Percentiles rank a stretch among this genome's conserved stretches.
phyloP scores from a whole-genome alignment of 495 filamentous ascomycete genomes.

The Baudoinia panamericana region DNA sequence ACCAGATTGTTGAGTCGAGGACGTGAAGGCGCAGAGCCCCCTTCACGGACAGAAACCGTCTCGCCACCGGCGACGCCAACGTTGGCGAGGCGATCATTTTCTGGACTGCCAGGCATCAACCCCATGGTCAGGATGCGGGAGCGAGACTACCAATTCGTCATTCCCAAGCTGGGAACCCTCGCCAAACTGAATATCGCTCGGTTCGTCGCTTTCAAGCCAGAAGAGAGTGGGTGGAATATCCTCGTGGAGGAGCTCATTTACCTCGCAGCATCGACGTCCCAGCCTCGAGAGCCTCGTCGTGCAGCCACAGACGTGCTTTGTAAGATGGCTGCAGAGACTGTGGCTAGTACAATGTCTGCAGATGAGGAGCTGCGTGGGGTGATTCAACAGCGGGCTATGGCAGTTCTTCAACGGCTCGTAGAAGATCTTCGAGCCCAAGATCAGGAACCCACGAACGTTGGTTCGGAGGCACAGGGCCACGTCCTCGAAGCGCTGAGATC shows the following conservation, averaged over 20 bases:
- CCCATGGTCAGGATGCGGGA: constrained; percentile 31
- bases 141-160: constrained; percentile 60
- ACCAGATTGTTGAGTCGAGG: constrained; percentile 39
- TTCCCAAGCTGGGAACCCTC: constrained; percentile 70
- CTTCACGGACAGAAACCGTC: neutral
- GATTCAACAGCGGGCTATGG: constrained; percentile 58
- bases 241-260: constrained; percentile 57
- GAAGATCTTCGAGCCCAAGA: constrained; percentile 38
- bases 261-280: constrained; percentile 53
- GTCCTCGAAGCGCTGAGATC: constrained; percentile 67
- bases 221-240: constrained; percentile 58
- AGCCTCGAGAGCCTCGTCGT: constrained; percentile 57
- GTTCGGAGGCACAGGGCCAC: constrained; percentile 71
- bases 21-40: constrained; percentile 15
- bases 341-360: constrained; percentile 15
- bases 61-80: constrained; percentile 29
- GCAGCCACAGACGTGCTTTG: constrained; percentile 48
- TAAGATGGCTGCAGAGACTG: constrained; percentile 32
- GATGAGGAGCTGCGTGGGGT: constrained; percentile 37
- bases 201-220: constrained; percentile 48
- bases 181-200: constrained; percentile 67
- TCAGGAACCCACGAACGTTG: constrained; percentile 40
- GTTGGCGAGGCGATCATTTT: constrained; percentile 35
- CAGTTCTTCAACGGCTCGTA: constrained; percentile 48
- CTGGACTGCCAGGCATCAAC: constrained; percentile 30